Percentiles rank a stretch among this genome's conserved stretches.
Conservation (phyloP, 306 rosid species). For the Trichosanthes truncata region DNA sequence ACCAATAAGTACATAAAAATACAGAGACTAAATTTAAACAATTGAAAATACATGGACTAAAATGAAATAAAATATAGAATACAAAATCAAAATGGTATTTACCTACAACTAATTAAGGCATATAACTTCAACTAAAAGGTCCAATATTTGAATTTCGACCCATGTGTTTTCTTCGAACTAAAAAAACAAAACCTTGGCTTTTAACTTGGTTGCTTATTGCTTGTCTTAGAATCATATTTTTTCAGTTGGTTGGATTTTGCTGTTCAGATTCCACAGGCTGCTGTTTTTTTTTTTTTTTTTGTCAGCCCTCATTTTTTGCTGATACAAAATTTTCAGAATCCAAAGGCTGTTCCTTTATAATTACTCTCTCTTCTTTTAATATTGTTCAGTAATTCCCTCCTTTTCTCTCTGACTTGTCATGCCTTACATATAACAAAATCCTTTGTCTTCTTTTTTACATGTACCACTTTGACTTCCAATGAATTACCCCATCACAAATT, state of each 20-base stretch:
- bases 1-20: too few species aligned
- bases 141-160: too few species aligned
- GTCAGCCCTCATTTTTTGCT: not conserved
- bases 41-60: too few species aligned
- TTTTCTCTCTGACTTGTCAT: not conserved
- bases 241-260: not conserved
- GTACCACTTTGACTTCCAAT: too few species aligned
- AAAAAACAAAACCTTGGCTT: not conserved
- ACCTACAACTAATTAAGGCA: too few species aligned
- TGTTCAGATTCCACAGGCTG: not conserved
- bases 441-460: not conserved
- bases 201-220: not conserved
- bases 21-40: too few species aligned
- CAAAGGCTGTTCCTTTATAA: not conserved
- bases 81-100: too few species aligned
- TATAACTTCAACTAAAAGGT: too few species aligned
- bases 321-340: not conserved
- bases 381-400: not conserved
- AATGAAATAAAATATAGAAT: too few species aligned
- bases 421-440: not conserved
- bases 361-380: not conserved
- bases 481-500: too few species aligned
- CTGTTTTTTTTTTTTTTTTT: not conserved
- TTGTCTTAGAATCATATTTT: not conserved
- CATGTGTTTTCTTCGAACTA: too few species aligned